Base-by-base conservation (phyloP, 1,139 yeast genomes). In the Protomyces pachydermus region DNA sequence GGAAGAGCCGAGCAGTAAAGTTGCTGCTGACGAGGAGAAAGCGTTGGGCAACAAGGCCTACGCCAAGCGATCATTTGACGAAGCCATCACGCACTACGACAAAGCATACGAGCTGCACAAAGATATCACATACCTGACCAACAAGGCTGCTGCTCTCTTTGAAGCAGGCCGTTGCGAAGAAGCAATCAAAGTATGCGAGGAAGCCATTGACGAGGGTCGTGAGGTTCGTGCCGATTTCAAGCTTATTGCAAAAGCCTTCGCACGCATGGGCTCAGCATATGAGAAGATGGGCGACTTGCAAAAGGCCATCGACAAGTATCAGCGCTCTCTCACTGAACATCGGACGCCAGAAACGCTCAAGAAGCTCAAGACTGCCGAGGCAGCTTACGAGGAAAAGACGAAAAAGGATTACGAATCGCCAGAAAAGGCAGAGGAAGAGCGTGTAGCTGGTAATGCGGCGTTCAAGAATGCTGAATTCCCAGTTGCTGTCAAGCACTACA, bases 381-480 rank as follows among this genome's bases (percentile, higher is more conserved):
- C 88, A 77, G 90, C 87, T 71, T 81, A 89, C 70, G 91, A 93
- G 78, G 80, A 80, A 65, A 81, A 82, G 73, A 97, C 91, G 77
- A 84, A 88, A 50, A 82, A 83, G 71, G 84, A 86, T 50, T 93
- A 91, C 76, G 78, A 91, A 69, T 87, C 91, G 75, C 96, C 96
- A 37, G 97, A 81, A 70, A 87, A 89, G 78, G 97, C 98, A 6
- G 98, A 93, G 75, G 93, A 86, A 75, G 98, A 98, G 28, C 87
- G 98, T 77, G 81, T 90, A 68, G 82, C 86, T 76, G 99, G 99
- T 76, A 93, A 89, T 75, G 95, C 88, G 51, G 84, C 77, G 72
- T 95, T 95, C 81, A 84, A 88, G 69, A 87, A 88, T 72, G 95
- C 90, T 54, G 96, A 93, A 77, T 91, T 97, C 97, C 98, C 98